Percentiles rank a stretch among this genome's conserved stretches.
Conservation (phyloP, 768 basidiomycete species). For the Amanita fuliginea region DNA sequence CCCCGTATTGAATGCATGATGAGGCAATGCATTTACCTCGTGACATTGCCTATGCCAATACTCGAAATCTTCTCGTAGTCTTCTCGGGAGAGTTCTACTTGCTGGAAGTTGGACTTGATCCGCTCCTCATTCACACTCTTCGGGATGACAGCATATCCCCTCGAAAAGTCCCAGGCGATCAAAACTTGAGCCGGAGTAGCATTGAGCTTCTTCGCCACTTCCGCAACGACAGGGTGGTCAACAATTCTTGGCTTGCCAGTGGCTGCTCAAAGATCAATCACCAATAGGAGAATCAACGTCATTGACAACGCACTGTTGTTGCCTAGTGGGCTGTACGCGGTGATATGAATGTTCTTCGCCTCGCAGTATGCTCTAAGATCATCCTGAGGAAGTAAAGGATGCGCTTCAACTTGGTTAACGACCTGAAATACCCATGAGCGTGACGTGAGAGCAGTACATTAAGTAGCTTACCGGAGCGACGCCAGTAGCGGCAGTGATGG, state of each 20-base stretch:
- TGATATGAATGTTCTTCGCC: constrained; percentile 57
- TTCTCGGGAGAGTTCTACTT: constrained; percentile 53
- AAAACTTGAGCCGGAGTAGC: constrained; percentile 75
- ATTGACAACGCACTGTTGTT: constrained; percentile 50
- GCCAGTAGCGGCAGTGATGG: constrained; percentile 56
- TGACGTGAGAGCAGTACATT: not conserved
- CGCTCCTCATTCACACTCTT: constrained; percentile 69
- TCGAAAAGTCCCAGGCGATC: constrained; percentile 66
- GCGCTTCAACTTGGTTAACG: constrained; percentile 76
- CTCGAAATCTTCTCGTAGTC: constrained; percentile 52
- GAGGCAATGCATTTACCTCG: constrained; percentile 19
- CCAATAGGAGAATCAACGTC: not conserved
- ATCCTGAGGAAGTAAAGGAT: constrained; percentile 70
- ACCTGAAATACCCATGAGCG: constrained; percentile 20
- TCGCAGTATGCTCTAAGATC: constrained; percentile 64
- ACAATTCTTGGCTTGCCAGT: constrained; percentile 54
- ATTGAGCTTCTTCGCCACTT: constrained; percentile 49
- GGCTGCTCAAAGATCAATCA: constrained; percentile 21
- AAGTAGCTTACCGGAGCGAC: constrained; percentile 49
- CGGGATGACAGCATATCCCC: constrained; percentile 77
- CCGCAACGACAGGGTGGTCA: constrained; percentile 49
- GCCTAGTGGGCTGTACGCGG: constrained; percentile 62
- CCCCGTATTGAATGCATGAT: too few species aligned
- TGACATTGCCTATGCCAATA: constrained; percentile 37
- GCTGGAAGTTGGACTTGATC: constrained; percentile 69